Evolutionary conservation across 1,139 yeast genomes (phyloP).

Genomic region (Blastobotrys serpentis): DNA sequence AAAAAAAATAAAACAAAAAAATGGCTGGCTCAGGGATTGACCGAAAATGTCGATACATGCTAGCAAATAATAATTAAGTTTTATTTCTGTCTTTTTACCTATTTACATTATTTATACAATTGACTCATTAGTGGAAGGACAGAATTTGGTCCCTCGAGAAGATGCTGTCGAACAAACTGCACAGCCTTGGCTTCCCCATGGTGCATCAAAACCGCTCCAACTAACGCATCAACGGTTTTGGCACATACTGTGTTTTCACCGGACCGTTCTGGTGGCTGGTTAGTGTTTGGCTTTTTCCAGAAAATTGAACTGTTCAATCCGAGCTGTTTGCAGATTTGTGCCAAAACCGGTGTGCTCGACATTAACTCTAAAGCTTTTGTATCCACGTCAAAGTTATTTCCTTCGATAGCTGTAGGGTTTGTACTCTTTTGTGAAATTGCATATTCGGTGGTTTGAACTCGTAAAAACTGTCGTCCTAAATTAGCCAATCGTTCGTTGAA

Average conservation of each 20-base stretch:
- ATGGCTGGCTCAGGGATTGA: not conserved
- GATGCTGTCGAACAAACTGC: slow-evolving; percentile 34
- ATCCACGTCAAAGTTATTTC: slow-evolving; percentile 55
- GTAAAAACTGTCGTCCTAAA: slow-evolving; percentile 73
- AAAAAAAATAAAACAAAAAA: not conserved
- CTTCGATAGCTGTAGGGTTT: slow-evolving; percentile 47
- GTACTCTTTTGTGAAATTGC: slow-evolving; percentile 41
- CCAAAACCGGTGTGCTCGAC: slow-evolving; percentile 38
- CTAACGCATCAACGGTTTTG: slow-evolving; percentile 67
- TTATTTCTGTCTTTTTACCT: not conserved
- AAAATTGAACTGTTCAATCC: slow-evolving; percentile 52
- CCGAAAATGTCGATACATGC: not conserved
- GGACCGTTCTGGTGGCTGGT: slow-evolving; percentile 17
- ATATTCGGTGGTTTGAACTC: slow-evolving; percentile 55
- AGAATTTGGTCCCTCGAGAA: slow-evolving; percentile 32
- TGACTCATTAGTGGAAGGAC: slow-evolving; percentile 20
- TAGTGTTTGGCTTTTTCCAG: slow-evolving; percentile 51
- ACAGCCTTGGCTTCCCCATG: slow-evolving; percentile 53
- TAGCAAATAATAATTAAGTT: not conserved
- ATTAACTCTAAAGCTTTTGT: slow-evolving; percentile 33
- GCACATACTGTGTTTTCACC: slow-evolving; percentile 51
- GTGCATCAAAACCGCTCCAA: slow-evolving; percentile 74
- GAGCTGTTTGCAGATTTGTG: slow-evolving; percentile 43
- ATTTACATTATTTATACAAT: slow-evolving; percentile 11
- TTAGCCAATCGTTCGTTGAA: slow-evolving; percentile 81